Evolutionary conservation across 2,329 filamentous ascomycete genomes (phyloP).

Genomic region (Colletotrichum abscissum): DNA sequence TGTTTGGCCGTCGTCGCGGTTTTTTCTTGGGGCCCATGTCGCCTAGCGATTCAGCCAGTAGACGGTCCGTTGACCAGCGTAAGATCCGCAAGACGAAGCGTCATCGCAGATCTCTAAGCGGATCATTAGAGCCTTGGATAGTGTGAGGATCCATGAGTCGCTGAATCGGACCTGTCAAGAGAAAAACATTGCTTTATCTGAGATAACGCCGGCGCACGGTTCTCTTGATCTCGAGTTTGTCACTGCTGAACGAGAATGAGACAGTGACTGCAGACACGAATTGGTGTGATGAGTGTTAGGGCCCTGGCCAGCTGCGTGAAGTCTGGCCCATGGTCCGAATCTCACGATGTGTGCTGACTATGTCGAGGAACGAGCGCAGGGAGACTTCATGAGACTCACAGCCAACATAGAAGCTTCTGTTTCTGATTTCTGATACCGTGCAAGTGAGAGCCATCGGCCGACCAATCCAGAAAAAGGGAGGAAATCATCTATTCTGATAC

Average conservation of each 20-base stretch:
- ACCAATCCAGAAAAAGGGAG: neutral
- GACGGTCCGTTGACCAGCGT: neutral
- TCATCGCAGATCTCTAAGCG: slow-evolving; percentile 2
- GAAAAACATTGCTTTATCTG: neutral
- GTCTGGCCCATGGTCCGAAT: neutral
- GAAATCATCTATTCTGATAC: neutral
- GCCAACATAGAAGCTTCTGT: neutral
- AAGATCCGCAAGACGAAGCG: slow-evolving; percentile 4
- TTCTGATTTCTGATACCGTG: neutral
- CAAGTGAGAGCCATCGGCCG: neutral
- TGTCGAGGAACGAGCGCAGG: neutral
- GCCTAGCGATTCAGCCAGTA: slow-evolving; percentile 6
- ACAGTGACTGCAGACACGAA: neutral
- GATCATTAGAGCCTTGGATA: neutral
- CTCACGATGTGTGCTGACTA: neutral
- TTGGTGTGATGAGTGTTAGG: neutral
- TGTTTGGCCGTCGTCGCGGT: neutral
- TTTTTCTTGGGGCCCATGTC: neutral
- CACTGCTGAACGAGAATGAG: neutral
- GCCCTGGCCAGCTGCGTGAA: neutral
- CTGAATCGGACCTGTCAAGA: neutral
- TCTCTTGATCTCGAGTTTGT: neutral
- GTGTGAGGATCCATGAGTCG: neutral
- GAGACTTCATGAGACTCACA: neutral
- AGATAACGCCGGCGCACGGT: neutral